Conservation (phyloP, 768 basidiomycete species). For the Collybia sordida region DNA sequence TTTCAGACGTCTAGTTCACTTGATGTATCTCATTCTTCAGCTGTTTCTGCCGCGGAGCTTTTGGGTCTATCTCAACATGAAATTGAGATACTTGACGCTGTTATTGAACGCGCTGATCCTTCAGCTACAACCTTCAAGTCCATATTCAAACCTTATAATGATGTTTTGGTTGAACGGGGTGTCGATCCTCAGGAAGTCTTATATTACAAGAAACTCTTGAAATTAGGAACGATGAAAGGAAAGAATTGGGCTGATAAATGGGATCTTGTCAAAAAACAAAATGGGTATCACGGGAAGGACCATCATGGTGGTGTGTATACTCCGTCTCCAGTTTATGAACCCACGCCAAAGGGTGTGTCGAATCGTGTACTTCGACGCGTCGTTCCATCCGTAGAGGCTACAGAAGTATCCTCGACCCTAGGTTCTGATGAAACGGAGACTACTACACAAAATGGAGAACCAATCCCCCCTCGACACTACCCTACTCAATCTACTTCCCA, state of each 20-base stretch:
- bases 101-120: conserved; percentile 66
- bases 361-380: conserved; percentile 5
- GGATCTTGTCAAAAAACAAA: conserved; percentile 62
- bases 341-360: background rate
- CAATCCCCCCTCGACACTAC: background rate
- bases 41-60: conserved; percentile 49
- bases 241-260: conserved; percentile 83
- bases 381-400: background rate
- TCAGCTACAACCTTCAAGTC: conserved; percentile 74
- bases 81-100: conserved; percentile 71
- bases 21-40: conserved; percentile 41
- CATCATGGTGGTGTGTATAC: background rate
- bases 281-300: conserved; percentile 34
- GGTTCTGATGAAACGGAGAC: conserved; percentile 9
- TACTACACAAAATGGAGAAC: background rate
- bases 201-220: conserved; percentile 80
- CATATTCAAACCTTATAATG: conserved; percentile 85
- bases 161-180: conserved; percentile 70
- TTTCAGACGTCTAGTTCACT: conserved; percentile 12
- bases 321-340: background rate
- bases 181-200: conserved; percentile 80
- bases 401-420: conserved; percentile 14
- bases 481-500: background rate
- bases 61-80: conserved; percentile 51
- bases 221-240: conserved; percentile 80